phyloP scores from a whole-genome alignment of 108 stramenopile genomes.

The Cylindrotheca closterium region DNA sequence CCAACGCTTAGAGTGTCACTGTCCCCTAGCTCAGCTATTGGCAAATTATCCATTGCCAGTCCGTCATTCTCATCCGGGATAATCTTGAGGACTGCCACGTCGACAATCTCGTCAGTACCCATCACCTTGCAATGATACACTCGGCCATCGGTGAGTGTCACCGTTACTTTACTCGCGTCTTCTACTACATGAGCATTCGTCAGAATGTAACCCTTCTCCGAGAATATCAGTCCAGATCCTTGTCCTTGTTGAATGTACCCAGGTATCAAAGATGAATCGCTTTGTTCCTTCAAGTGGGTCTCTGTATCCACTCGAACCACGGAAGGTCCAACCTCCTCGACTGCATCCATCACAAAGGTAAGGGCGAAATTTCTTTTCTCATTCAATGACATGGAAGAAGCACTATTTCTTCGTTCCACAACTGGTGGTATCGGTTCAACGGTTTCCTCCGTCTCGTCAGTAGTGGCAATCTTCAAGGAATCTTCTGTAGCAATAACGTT shows the following conservation, averaged over 20 bases:
- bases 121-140: slow-evolving; percentile 68
- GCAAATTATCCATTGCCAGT: slow-evolving; percentile 32
- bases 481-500: not conserved
- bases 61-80: slow-evolving; percentile 16
- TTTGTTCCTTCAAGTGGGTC: slow-evolving; percentile 31
- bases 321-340: slow-evolving; percentile 73
- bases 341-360: slow-evolving; percentile 70
- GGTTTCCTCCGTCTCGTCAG: not conserved
- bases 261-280: slow-evolving; percentile 10
- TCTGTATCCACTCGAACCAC: slow-evolving; percentile 89
- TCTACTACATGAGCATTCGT: slow-evolving; percentile 94
- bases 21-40: slow-evolving; percentile 79
- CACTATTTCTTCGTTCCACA: not conserved
- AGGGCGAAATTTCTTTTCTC: slow-evolving; percentile 9
- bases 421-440: not conserved
- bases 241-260: slow-evolving; percentile 70
- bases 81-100: slow-evolving; percentile 90
- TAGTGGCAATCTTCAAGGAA: not conserved
- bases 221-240: slow-evolving; percentile 86
- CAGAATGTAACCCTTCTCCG: slow-evolving; percentile 72
- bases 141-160: slow-evolving; percentile 85
- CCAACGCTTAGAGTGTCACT: slow-evolving; percentile 78
- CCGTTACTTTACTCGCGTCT: slow-evolving; percentile 69
- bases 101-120: slow-evolving; percentile 84
- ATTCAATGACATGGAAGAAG: not conserved